phyloP scores from a whole-genome alignment of 768 basidiomycete genomes.

The Hericium alpestre region DNA sequence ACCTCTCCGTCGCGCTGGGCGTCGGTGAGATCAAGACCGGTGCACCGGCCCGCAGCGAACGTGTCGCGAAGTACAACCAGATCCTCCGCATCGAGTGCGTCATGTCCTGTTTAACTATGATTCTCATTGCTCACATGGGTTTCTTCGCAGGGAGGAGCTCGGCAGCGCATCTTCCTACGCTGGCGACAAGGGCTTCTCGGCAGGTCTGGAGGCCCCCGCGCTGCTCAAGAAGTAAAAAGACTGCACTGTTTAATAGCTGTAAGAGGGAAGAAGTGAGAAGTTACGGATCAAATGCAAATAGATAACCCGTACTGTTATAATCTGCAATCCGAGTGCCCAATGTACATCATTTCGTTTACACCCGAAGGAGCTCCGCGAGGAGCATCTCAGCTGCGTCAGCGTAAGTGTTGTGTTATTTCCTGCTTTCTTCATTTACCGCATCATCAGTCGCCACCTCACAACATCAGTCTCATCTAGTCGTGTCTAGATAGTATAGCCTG shows the following conservation, averaged over 20 bases:
- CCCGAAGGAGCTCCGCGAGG: too few relatives aligned
- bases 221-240: constrained; percentile 50
- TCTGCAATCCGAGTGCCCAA: neutral
- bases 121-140: constrained; percentile 8
- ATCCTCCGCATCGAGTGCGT: constrained; percentile 85
- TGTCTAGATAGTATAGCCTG: too few relatives aligned
- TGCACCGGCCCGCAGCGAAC: constrained; percentile 91
- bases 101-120: neutral
- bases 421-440: too few relatives aligned
- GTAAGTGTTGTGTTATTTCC: too few relatives aligned
- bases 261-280: neutral
- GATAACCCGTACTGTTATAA: neutral
- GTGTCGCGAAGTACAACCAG: constrained; percentile 90
- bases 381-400: too few relatives aligned
- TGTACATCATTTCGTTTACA: too few relatives aligned
- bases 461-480: too few relatives aligned
- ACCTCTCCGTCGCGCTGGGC: constrained; percentile 87
- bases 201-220: constrained; percentile 62
- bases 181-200: constrained; percentile 69
- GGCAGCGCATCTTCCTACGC: constrained; percentile 61
- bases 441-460: too few relatives aligned
- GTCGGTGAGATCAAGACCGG: constrained; percentile 97
- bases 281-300: neutral
- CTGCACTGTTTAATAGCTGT: neutral
- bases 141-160: constrained; percentile 59